Evolutionary conservation across 371 early-diverging fungal species (phyloP), one percentile per base, ranked within the genome.

Genomic region (Circinella minor): DNA sequence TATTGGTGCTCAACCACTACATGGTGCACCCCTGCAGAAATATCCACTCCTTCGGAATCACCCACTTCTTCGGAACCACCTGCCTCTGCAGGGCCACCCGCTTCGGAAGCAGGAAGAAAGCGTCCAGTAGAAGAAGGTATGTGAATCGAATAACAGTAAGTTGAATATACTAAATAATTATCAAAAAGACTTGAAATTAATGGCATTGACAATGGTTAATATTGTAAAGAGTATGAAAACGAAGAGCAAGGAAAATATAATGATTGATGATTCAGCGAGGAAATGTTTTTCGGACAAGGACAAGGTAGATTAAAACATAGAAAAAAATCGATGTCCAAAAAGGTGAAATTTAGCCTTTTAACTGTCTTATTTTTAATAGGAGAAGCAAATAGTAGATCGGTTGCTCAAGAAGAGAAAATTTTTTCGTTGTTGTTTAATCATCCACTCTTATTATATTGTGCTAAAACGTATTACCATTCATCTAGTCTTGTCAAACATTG

Each of bases 291-390:
- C 1, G 3, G 43, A n/a, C 51, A 15, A 51, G 51, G 51, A 51
- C 3, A 51, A 51, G 51, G 51, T 51, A 13, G 3, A n/a, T 51
- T 6, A 51, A 51, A 51, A 47, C 47, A 47, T 15, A 17, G 51
- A 51, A 51, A 51, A 51, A 51, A 51, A 43, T 6, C 7, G 17
- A 17, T 51, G 51, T 17, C 51, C 51, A 14, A 51, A n/a, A 14
- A 51, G 51, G 6, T 51, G 51, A 1, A 6, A 51, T 51, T n/a
- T 51, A 51, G 15, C 14, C 15, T 51, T 51, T 51, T n/a, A 51
- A 51, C 15, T 14, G n/a, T 51, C 51, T 51, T 51, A 51, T 51
- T n/a, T 51, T 51, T 51, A n/a, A 51, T 51, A 51, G 51, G 51
- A 15, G 51, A n/a, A 51, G 15, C 51, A 51, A 3, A 6, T 51